phyloP scores from a whole-genome alignment of 768 basidiomycete genomes.

The Amanita molliuscula region DNA sequence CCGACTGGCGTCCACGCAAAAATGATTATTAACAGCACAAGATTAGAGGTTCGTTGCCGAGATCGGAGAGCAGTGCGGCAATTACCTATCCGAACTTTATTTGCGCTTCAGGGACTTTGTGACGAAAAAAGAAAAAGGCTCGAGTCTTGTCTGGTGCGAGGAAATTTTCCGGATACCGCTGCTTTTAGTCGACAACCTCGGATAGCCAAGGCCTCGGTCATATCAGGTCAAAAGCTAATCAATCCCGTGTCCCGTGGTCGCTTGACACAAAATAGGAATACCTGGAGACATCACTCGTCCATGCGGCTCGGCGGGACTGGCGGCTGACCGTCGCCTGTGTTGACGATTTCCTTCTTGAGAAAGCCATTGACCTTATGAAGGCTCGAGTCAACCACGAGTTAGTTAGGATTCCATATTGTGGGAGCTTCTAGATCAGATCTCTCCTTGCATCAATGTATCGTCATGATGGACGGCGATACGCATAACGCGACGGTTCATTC shows the following conservation, averaged over 20 bases:
- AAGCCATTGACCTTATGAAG: slow-evolving; percentile 3
- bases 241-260: neutral
- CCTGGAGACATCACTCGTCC: slow-evolving; percentile 1
- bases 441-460: neutral
- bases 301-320: neutral
- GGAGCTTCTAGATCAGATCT: neutral
- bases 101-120: slow-evolving; percentile 4
- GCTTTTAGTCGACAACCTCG: neutral
- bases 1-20: neutral
- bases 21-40: slow-evolving; percentile 1
- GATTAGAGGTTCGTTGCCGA: slow-evolving; percentile 4
- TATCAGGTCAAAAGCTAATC: neutral
- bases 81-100: slow-evolving; percentile 6
- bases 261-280: neutral
- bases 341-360: slow-evolving; percentile 2
- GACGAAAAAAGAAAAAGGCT: neutral
- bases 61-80: slow-evolving; percentile 3
- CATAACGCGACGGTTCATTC: neutral
- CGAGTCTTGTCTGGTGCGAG: neutral
- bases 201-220: slow-evolving; percentile 5
- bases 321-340: neutral
- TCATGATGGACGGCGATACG: neutral
- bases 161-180: neutral
- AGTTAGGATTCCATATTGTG: neutral
- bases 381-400: slow-evolving; percentile 1